Conservation (phyloP, 129 eudicot species). For the Oenanthe sinensis region DNA sequence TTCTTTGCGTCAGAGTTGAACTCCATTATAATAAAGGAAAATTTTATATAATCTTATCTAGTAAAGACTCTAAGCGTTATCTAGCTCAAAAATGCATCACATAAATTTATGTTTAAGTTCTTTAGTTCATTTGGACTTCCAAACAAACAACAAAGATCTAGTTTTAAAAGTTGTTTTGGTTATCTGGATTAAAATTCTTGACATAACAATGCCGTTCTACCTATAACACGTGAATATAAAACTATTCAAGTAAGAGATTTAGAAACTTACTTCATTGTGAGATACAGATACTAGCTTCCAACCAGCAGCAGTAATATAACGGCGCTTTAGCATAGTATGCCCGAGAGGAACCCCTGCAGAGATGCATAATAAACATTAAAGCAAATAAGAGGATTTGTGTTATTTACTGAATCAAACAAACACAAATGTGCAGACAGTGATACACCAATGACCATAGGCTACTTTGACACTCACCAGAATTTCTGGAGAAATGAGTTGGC, state of each 20-base stretch:
- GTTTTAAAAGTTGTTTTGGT: not conserved
- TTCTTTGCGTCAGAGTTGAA: not conserved
- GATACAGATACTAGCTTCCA: slow-evolving; percentile 74
- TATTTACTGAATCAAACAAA: not conserved
- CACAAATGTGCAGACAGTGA: not conserved
- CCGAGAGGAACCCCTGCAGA: slow-evolving; percentile 75
- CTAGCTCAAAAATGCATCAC: not conserved
- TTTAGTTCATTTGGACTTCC: not conserved
- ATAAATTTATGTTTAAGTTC: not conserved
- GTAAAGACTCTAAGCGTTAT: not conserved
- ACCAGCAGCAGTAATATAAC: slow-evolving; percentile 76
- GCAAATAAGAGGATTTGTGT: not conserved
- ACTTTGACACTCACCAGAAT: slow-evolving; percentile 36
- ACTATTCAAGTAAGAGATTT: not conserved
- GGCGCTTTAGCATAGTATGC: slow-evolving; percentile 73
- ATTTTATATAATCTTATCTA: not conserved
- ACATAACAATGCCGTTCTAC: not conserved
- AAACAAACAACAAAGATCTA: not conserved
- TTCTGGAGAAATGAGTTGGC: slow-evolving; percentile 92
- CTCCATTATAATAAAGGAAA: not conserved
- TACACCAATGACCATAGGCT: not conserved
- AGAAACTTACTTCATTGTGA: slow-evolving; percentile 66
- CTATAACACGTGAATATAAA: not conserved
- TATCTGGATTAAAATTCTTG: not conserved
- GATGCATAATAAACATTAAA: slow-evolving; percentile 6